Evolutionary conservation across 2,329 filamentous ascomycete species (phyloP), one percentile per base, ranked within the genome.

Genomic region (Phyllosticta capitalensis): DNA sequence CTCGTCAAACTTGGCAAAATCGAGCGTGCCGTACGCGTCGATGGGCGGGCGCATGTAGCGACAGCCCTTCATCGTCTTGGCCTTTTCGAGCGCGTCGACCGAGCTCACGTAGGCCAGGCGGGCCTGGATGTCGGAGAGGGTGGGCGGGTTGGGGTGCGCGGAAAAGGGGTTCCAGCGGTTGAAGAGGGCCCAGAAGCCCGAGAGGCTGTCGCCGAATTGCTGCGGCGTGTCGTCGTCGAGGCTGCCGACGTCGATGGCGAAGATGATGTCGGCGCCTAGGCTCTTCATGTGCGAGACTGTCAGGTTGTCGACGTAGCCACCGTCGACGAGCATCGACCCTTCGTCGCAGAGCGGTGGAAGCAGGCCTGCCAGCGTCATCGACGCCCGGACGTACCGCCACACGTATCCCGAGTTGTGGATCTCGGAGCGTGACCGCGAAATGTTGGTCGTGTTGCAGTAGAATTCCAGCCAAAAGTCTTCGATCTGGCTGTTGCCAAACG

Each of bases 361-460:
- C 9, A 99, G 76, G 2, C 95, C 94, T 0, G 94, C 94, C 3
- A 99, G 81, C 1, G 92, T 95, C 94, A 99, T 99, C 10, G 91
- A 96, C 0, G 94, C 94, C 52, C 94, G 84, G 22, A 99, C 89
- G 68, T 99, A 99, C 50, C 95, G 84, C 94, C 94, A 99, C 0
- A 94, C 92, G 68, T 99, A 99, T 14, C 94, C 94, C 62, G 89
- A 94, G 0, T 91, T 96, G 74, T 99, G 94, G 65, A 95, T 92
- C 71, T 99, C 94, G 2, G 85, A 85, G 20, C 92, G 83, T 62
- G 89, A 94, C 73, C 95, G 95, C 76, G 89, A 95, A 75, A 99
- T 97, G 73, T 97, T 99, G 45, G 95, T 99, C 0, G 94, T 97
- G 75, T 99, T 99, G 81, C 95, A 99, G 76, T 99, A 99, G 72